Evolutionary conservation across 2,329 filamentous ascomycete genomes (phyloP).

Genomic region (Rasamsonia emersonii): DNA sequence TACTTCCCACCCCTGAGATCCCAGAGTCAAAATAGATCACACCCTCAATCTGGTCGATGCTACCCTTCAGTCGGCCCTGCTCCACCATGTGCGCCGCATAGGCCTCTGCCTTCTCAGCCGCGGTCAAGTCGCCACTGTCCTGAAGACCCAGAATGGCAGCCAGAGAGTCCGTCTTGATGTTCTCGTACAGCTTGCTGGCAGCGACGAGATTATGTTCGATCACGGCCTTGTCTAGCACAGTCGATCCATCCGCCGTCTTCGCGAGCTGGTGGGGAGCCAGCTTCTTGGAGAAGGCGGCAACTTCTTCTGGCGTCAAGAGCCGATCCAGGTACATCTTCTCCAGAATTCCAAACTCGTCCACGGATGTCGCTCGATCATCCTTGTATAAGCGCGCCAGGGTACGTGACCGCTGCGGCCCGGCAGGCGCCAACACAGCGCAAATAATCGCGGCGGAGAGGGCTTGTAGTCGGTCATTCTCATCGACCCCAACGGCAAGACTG

Average conservation of each 20-base stretch:
- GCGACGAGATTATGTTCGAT: conserved; percentile 93
- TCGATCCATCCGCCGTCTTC: conserved; percentile 79
- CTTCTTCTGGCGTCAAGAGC: conserved; percentile 70
- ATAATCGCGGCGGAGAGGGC: conserved; percentile 81
- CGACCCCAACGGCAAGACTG: conserved; percentile 67
- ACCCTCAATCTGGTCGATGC: conserved; percentile 88
- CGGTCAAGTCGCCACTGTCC: conserved; percentile 31
- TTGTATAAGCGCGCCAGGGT: conserved; percentile 81
- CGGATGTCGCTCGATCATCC: conserved; percentile 69
- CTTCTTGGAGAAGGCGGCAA: conserved; percentile 72
- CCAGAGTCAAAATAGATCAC: conserved; percentile 75
- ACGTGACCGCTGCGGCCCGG: conserved; percentile 73
- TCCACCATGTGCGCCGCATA: conserved; percentile 95
- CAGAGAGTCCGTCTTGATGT: conserved; percentile 67
- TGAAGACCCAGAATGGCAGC: conserved; percentile 70
- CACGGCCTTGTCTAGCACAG: conserved; percentile 85
- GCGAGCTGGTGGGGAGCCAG: conserved; percentile 85
- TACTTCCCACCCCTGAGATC: conserved; percentile 58
- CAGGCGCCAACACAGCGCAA: conserved; percentile 85
- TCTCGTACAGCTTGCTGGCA: conserved; percentile 69
- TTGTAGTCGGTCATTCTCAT: conserved; percentile 75
- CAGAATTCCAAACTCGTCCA: conserved; percentile 76
- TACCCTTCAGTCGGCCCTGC: conserved; percentile 76
- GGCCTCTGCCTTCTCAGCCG: conserved; percentile 70
- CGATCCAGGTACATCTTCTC: conserved; percentile 98